Evolutionary conservation across 1,139 yeast species (phyloP).

Genomic region (Suhomyces yuchorum): DNA sequence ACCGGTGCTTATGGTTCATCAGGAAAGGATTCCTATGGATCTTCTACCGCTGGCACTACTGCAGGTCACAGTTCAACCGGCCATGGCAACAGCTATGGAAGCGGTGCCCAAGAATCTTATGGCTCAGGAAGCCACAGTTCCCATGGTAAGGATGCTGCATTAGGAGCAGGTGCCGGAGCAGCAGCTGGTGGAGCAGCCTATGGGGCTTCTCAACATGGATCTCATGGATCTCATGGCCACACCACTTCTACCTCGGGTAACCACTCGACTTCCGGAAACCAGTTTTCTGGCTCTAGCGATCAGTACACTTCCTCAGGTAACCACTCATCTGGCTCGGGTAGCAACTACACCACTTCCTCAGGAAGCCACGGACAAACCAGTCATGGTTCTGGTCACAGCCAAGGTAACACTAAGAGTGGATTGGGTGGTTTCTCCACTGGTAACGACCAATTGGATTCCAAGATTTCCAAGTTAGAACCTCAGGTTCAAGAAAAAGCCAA

Average conservation of each 20-base stretch:
- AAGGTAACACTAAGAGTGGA: conserved; percentile 8
- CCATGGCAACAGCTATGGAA: background rate
- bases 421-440: conserved; percentile 35
- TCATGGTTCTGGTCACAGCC: background rate
- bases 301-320: background rate
- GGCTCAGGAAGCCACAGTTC: conserved; percentile 3
- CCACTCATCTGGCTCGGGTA: background rate
- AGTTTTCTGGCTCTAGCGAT: background rate
- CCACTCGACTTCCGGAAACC: background rate
- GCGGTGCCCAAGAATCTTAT: background rate
- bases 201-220: conserved; percentile 15
- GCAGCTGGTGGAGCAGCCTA: conserved; percentile 16
- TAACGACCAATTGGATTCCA: conserved; percentile 35
- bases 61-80: background rate
- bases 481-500: conserved; percentile 39
- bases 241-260: background rate
- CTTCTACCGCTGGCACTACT: background rate
- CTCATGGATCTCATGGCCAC: conserved; percentile 7
- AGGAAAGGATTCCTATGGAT: conserved; percentile 5
- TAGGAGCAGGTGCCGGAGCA: conserved; percentile 15
- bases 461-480: conserved; percentile 37
- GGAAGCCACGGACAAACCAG: background rate
- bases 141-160: conserved; percentile 9
- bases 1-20: background rate
- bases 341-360: conserved; percentile 2